Evolutionary conservation across 345 rosid genomes (phyloP), one percentile per base, ranked within the genome.

Genomic region (Aethionema arabicum): DNA sequence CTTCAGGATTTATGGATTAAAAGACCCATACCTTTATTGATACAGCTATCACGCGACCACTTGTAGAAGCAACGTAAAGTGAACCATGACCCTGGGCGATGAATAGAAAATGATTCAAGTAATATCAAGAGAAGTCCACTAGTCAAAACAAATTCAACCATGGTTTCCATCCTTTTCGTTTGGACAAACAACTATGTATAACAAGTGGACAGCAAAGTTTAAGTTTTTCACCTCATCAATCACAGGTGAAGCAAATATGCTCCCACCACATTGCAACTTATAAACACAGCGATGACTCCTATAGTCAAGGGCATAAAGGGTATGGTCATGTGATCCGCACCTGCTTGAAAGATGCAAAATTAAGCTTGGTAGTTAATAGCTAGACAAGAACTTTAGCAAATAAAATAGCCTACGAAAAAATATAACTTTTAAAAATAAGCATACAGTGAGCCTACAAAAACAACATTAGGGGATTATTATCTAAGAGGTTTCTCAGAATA

Each of bases 311-410:
- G 91, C 97, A 72, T 93, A 93, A 51, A 93, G 72, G 74, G 75
- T 81, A 59, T 77, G 90, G 61, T 90, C 97, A 74, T 93, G 95
- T 33, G 96, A 90, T 42, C 99, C 97, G 62, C 97, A 93, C 98
- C 98, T 89, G 82, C 68, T 80, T 27, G 46, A 39, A 65, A 49
- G 54, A 47, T 54, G 39, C 11, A 50, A 52, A 53, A 54, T 36
- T 61, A 53, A 61, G 53, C 45, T 42, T 37, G 13, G 38, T 51
- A 32, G 58, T 56, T 40, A 42, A 42, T 29, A 46, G 48, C 41
- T 48, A 37, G 12, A 59, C 30, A 35, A 54, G 46, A 44, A 32
- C 36, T 58, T 39, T 30, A 58, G 33, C 43, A 3, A 30, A 15
- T 21, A 33, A 32, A 59, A 40, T 29, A 16, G 52, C 13, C 15